A percentile compares a stretch with the other conserved stretches of the same genome.
Conservation (phyloP, 371 early-diverging fungal species). For the Mortierella sp. region DNA sequence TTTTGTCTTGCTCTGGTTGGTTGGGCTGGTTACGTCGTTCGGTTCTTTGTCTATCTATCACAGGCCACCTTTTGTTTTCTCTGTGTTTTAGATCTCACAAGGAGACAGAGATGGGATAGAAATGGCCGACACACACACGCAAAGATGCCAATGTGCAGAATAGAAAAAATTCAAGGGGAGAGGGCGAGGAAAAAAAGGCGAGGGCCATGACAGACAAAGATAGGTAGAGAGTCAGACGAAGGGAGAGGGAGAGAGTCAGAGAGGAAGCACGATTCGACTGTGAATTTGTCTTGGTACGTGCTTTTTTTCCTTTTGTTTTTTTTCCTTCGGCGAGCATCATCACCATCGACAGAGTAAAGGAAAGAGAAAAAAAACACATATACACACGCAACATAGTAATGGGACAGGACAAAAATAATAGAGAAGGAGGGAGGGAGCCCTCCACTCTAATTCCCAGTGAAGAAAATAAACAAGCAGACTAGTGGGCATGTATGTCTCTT, state of each 20-base stretch:
- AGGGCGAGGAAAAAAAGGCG: not conserved
- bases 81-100: not conserved
- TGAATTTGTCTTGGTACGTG: not conserved
- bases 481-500: too few species aligned
- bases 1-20: not conserved
- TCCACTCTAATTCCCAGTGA: too few species aligned
- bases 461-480: too few species aligned
- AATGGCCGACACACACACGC: not conserved
- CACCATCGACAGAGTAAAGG: too few species aligned
- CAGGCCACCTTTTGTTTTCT: not conserved
- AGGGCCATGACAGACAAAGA: too few species aligned
- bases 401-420: too few species aligned
- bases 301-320: not conserved
- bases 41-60: not conserved
- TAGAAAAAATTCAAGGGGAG: not conserved
- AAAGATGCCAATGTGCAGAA: too few species aligned
- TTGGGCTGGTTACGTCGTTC: not conserved
- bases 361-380: too few species aligned
- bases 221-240: not conserved
- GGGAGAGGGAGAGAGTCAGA: not conserved
- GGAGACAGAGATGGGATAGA: not conserved
- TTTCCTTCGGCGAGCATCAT: not conserved
- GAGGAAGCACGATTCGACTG: not conserved
- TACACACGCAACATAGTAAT: too few species aligned
- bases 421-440: too few species aligned